A percentile compares a stretch with the other conserved stretches of the same genome.
Evolutionary conservation across 179 eudicot species (phyloP).

Genomic region (Heliamphora ciliata): DNA sequence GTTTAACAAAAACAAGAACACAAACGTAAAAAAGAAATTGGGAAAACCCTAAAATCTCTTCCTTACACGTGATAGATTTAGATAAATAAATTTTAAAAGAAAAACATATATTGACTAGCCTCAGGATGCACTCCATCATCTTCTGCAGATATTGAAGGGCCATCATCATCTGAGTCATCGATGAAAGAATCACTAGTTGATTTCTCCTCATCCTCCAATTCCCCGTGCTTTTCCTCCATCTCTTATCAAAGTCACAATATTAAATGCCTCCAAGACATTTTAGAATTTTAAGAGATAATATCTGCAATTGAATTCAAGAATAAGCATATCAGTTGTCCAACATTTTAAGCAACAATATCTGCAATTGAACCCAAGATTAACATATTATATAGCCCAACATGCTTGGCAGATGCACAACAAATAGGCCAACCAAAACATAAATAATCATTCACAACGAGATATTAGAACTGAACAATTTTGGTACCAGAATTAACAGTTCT

Average conservation of each 20-base stretch:
- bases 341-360: neutral
- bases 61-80: neutral
- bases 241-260: constrained; percentile 2
- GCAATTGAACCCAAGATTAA: neutral
- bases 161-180: constrained; percentile 26
- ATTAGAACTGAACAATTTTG: neutral
- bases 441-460: neutral
- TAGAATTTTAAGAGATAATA: constrained; percentile 11
- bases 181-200: constrained; percentile 29
- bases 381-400: neutral
- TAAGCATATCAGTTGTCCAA: neutral
- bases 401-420: neutral
- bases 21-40: constrained; percentile 2
- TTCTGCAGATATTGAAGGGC: constrained; percentile 22
- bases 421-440: neutral
- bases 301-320: neutral
- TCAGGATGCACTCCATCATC: constrained; percentile 24
- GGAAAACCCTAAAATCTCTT: neutral
- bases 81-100: neutral
- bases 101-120: constrained; percentile 21
- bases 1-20: neutral
- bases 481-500: neutral
- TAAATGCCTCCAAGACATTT: constrained; percentile 9
- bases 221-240: constrained; percentile 27
- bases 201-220: constrained; percentile 23